Percentiles rank a stretch among this genome's conserved stretches.
phyloP scores from a whole-genome alignment of 129 eudicot species.

The Lactuca sativa region DNA sequence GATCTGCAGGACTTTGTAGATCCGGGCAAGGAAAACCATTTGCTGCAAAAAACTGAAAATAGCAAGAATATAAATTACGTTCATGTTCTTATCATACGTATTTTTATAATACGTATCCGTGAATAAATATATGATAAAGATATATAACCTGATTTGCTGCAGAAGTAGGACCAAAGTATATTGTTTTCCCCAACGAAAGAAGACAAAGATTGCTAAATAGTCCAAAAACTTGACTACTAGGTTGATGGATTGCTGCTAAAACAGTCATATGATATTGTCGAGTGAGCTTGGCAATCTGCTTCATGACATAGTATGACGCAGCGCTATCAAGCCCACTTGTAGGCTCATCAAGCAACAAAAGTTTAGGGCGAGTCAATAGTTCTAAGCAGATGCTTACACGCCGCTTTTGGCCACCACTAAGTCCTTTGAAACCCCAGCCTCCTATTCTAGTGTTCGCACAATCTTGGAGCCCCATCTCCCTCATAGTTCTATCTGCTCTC shows the following conservation, averaged over 20 bases:
- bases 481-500: constrained; percentile 66
- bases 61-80: constrained; percentile 3
- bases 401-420: constrained; percentile 73
- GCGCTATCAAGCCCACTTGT: constrained; percentile 91
- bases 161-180: constrained; percentile 58
- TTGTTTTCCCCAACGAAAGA: constrained; percentile 50
- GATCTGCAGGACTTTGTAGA: constrained; percentile 61
- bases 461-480: constrained; percentile 84
- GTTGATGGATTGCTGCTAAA: constrained; percentile 70
- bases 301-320: constrained; percentile 67
- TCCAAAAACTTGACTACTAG: constrained; percentile 54
- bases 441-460: constrained; percentile 67
- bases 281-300: constrained; percentile 52
- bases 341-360: constrained; percentile 77
- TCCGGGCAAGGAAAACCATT: constrained; percentile 62
- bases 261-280: constrained; percentile 53
- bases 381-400: constrained; percentile 70
- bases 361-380: constrained; percentile 59
- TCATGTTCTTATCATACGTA: not conserved
- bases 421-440: constrained; percentile 65
- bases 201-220: constrained; percentile 57
- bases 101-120: not conserved
- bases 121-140: constrained; percentile 1
- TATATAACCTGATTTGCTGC: constrained; percentile 52
- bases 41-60: constrained; percentile 51